Conservation (phyloP, 768 basidiomycete species). For the Bullera alba region DNA sequence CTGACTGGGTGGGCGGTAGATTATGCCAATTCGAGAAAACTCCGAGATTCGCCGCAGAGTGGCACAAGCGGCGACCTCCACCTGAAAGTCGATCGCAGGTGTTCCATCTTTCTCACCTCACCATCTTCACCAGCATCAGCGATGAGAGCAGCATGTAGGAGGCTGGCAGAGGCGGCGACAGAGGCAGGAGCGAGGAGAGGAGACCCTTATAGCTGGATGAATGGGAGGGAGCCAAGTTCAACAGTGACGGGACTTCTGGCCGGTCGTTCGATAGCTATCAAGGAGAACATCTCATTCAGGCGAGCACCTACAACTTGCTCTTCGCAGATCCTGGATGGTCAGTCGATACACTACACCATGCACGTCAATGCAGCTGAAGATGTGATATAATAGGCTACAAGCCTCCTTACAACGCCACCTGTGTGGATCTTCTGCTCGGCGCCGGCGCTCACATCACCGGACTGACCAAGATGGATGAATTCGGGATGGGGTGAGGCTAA, state of each 20-base stretch:
- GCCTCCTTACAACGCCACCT: conserved; percentile 82
- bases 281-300: conserved; percentile 77
- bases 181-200: conserved; percentile 4
- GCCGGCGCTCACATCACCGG: conserved; percentile 69
- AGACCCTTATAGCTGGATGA: conserved; percentile 31
- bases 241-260: conserved; percentile 16
- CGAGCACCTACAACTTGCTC: conserved; percentile 67
- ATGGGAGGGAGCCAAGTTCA: conserved; percentile 11
- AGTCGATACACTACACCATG: conserved; percentile 13
- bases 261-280: conserved; percentile 56
- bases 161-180: conserved; percentile 1
- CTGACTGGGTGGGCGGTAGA: too few relatives aligned
- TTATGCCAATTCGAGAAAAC: conserved; percentile 8
- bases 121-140: not conserved
- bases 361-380: not conserved
- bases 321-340: conserved; percentile 65
- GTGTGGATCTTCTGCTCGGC: conserved; percentile 57
- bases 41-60: conserved; percentile 15
- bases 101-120: not conserved
- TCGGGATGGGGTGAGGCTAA: conserved; percentile 83
- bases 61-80: conserved; percentile 11
- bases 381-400: conserved; percentile 54
- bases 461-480: conserved; percentile 94
- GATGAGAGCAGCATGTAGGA: not conserved
- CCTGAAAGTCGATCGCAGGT: not conserved